Evolutionary conservation across 352 stramenopile genomes (phyloP), one percentile per base, ranked within the genome.

Genomic region (Phytophthora sp.): DNA sequence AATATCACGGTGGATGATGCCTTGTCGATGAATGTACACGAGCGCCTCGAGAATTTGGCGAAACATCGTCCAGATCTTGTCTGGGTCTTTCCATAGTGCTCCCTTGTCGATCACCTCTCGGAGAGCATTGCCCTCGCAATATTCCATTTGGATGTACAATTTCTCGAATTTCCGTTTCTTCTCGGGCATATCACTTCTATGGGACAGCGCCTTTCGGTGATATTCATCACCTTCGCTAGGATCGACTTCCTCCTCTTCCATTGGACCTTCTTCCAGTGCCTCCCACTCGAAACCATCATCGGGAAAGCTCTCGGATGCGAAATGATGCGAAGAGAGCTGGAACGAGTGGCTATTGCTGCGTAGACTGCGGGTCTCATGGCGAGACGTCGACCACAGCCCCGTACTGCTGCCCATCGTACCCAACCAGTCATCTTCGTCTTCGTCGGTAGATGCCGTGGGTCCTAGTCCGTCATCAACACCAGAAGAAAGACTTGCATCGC

Each of bases 121-220:
- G 31, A 99, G 76, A 24, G 95, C 97, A 47, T 96, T 98, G 8
- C 89, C 80, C 44, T 96, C 82, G 49, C 96, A 99, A 66, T 95
- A 99, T 73, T 99, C 93, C 96, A 99, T 99, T 73, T 98, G 91
- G 62, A 97, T 97, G 64, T 94, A 96, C 53, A 98, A 72, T 60
- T 83, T 89, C 57, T 96, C 88, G 31, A 80, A 79, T 47, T 75
- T 79, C 38, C 82, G 78, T 26, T 80, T 88, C 21, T 57, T 67
- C 7, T 57, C 59, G 3, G 30, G 58, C 16, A 70, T 57, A 33
- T 55, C 63, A 24, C 15, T 63, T 67, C 54, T 42, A 66, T 69
- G 49, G 45, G 64, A 21, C 35, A 69, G 38, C 12, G 44, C 13
- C 30, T 75, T 71, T 11, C 27, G 58, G 20, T 35, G 42, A 49